phyloP scores from a whole-genome alignment of 2,329 filamentous ascomycete species.

The Trichoderma semiorbis region DNA sequence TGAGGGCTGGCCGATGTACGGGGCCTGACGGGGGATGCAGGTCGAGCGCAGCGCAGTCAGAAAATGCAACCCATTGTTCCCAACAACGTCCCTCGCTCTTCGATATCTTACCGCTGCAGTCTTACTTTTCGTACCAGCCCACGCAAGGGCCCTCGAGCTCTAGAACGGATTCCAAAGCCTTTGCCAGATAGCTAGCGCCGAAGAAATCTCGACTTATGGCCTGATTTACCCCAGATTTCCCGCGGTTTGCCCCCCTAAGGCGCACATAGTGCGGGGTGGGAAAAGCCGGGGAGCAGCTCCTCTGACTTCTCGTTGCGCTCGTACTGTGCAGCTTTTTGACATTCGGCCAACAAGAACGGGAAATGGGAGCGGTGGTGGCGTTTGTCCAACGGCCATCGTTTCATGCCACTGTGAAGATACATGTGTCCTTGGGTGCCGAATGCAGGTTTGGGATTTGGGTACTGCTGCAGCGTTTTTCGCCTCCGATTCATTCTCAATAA shows the following conservation, averaged over 20 bases:
- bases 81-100: background rate
- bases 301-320: background rate
- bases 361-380: background rate
- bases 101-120: background rate
- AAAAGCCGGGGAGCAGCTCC: conserved; percentile 15
- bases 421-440: background rate
- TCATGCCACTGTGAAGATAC: background rate
- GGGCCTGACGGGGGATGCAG: conserved; percentile 1
- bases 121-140: background rate
- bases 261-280: conserved; percentile 8
- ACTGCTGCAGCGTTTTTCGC: background rate
- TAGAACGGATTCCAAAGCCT: conserved; percentile 8
- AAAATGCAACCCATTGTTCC: conserved; percentile 2
- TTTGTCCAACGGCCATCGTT: background rate
- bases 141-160: conserved; percentile 1
- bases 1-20: background rate
- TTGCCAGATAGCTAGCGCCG: conserved; percentile 1
- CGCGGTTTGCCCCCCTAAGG: conserved; percentile 5
- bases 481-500: background rate
- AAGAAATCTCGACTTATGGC: conserved; percentile 11
- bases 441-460: background rate
- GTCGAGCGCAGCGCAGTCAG: background rate
- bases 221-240: conserved; percentile 18
- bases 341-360: background rate
- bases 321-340: background rate